Evolutionary conservation across 2,329 filamentous ascomycete species (phyloP).

Genomic region (Trichoderma semiorbis): DNA sequence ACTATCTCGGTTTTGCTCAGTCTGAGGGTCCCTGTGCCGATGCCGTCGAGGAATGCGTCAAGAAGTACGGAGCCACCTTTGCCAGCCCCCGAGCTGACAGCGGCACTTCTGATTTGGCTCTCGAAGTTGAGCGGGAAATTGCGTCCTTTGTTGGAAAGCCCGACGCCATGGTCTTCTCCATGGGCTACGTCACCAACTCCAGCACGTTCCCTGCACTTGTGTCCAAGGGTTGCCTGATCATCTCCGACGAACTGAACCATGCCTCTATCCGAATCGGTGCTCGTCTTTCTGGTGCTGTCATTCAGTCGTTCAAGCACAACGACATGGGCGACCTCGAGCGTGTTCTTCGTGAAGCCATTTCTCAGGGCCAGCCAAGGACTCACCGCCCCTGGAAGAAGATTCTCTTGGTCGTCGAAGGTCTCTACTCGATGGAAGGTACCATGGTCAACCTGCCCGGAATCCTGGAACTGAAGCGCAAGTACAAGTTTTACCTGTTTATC

Average conservation of each 20-base stretch:
- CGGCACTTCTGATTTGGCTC: slow-evolving; percentile 80
- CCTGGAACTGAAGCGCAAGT: slow-evolving; percentile 82
- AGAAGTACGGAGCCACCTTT: slow-evolving; percentile 79
- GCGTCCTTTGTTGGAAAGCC: slow-evolving; percentile 93
- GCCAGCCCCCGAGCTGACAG: slow-evolving; percentile 78
- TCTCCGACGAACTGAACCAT: slow-evolving; percentile 97
- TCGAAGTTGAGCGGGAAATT: slow-evolving; percentile 86
- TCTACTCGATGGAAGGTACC: slow-evolving; percentile 99
- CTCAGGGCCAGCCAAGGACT: slow-evolving; percentile 95
- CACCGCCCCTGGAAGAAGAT: slow-evolving; percentile 99
- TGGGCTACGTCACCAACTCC: slow-evolving; percentile 97
- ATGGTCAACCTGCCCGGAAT: slow-evolving; percentile 97
- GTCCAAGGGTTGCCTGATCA: slow-evolving; percentile 86
- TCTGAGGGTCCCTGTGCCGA: slow-evolving; percentile 96
- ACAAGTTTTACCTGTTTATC: slow-evolving; percentile 95
- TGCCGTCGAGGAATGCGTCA: slow-evolving; percentile 79
- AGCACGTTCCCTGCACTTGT: slow-evolving; percentile 89
- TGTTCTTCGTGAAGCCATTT: slow-evolving; percentile 85
- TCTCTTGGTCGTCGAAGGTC: slow-evolving; percentile 87
- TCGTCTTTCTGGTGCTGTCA: slow-evolving; percentile 89
- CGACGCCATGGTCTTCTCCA: slow-evolving; percentile 93
- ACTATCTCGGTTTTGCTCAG: slow-evolving; percentile 97
- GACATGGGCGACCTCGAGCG: slow-evolving; percentile 86
- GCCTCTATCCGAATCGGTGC: slow-evolving; percentile 95
- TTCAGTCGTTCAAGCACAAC: slow-evolving; percentile 96